Conservation (phyloP, 768 basidiomycete genomes). For the Lactifluus subvellereus region DNA sequence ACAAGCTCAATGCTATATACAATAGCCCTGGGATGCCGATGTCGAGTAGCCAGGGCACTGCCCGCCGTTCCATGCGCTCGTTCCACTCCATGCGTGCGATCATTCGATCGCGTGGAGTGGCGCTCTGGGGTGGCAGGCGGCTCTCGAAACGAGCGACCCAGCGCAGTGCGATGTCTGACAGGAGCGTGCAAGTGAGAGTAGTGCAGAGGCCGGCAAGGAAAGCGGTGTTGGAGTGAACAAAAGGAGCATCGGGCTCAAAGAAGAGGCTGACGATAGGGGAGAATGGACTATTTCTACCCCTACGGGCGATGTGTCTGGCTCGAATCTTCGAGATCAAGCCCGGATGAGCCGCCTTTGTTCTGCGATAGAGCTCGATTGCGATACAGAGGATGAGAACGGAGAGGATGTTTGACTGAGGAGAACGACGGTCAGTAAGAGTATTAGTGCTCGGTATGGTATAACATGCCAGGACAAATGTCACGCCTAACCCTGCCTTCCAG, state of each 20-base stretch:
- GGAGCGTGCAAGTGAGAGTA: constrained; percentile 10
- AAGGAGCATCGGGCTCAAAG: constrained; percentile 8
- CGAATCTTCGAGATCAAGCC: constrained; percentile 6
- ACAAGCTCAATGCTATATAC: constrained; percentile 1
- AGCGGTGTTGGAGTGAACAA: constrained; percentile 3
- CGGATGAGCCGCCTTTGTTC: constrained; percentile 14
- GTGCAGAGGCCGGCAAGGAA: constrained; percentile 16
- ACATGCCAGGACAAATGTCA: constrained; percentile 15
- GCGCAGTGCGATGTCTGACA: constrained; percentile 13
- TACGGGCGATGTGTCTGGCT: constrained; percentile 8
- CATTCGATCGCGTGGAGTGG: constrained; percentile 11
- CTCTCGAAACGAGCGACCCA: constrained; percentile 12
- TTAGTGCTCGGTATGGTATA: neutral
- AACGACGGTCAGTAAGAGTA: neutral
- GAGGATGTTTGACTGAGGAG: constrained; percentile 8
- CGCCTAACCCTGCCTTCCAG: constrained; percentile 15
- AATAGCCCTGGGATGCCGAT: constrained; percentile 11
- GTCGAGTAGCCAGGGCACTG: constrained; percentile 12
- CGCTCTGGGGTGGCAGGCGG: neutral
- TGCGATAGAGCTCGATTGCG: constrained; percentile 14
- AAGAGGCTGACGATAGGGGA: constrained; percentile 19
- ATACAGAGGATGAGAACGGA: constrained; percentile 11
- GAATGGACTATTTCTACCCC: neutral
- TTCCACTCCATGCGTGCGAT: constrained; percentile 19
- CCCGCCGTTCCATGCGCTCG: constrained; percentile 7